Evolutionary conservation across 305 asterid species (phyloP).

Genomic region (Fraxinus dipetala): DNA sequence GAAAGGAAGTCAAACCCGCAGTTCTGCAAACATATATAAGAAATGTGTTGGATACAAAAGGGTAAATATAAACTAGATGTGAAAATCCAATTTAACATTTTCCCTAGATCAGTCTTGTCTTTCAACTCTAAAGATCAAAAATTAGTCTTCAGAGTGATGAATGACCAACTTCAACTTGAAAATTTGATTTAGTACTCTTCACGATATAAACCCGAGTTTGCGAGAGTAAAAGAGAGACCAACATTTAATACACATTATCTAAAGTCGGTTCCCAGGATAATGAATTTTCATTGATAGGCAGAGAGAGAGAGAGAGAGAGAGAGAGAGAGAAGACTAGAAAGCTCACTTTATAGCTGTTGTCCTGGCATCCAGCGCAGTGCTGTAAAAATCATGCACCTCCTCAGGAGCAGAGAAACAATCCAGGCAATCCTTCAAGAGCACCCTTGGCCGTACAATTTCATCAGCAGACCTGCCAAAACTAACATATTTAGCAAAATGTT

Average conservation of each 20-base stretch:
- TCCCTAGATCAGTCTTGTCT: neutral
- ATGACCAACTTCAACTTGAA: neutral
- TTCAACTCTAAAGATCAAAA: neutral
- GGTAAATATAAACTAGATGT: neutral
- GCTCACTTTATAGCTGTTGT: conserved; percentile 87
- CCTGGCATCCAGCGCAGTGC: conserved; percentile 70
- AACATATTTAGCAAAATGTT: conserved; percentile 22
- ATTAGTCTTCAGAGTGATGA: neutral
- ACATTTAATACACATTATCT: neutral
- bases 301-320: neutral
- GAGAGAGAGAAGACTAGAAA: conserved; percentile 12
- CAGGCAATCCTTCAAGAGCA: conserved; percentile 76
- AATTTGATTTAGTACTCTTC: neutral
- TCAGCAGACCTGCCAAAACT: conserved; percentile 55
- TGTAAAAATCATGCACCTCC: conserved; percentile 86
- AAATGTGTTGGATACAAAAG: conserved; percentile 2
- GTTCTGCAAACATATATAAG: conserved; percentile 49
- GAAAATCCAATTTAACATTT: neutral
- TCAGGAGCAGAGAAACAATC: conserved; percentile 82
- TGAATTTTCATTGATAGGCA: neutral
- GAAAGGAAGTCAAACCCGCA: conserved; percentile 91
- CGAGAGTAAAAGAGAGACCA: neutral
- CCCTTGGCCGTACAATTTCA: conserved; percentile 94
- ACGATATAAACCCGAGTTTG: neutral
- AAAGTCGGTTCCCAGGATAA: neutral